phyloP scores from a whole-genome alignment of 345 rosid genomes.

The Turritis glabra region DNA sequence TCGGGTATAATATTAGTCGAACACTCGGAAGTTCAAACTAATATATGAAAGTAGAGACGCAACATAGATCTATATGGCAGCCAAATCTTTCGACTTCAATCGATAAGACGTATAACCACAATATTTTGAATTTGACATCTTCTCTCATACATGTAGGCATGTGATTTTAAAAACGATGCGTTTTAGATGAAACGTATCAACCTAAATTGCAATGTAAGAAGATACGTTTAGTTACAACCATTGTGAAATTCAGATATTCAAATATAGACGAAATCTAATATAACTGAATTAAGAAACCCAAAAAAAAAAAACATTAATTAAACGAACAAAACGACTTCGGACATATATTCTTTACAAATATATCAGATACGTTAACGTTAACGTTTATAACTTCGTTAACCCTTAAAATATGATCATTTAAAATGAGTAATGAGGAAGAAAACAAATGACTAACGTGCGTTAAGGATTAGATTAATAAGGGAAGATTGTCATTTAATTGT shows the following conservation, averaged over 20 bases:
- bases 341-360: conserved; percentile 17
- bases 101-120: conserved; percentile 15
- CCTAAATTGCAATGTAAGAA: conserved; percentile 1
- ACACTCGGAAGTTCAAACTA: not conserved
- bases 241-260: not conserved
- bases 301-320: not conserved
- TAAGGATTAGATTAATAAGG: not conserved
- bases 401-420: not conserved
- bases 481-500: not conserved
- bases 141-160: conserved; percentile 17
- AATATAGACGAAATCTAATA: not conserved
- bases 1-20: not conserved
- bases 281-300: not conserved
- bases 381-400: too few species aligned
- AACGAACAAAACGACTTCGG: not conserved
- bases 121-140: conserved; percentile 25
- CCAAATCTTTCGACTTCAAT: conserved; percentile 23
- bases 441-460: conserved; percentile 10
- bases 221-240: conserved; percentile 1
- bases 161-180: not conserved
- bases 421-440: not conserved
- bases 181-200: conserved; percentile 1
- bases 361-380: conserved; percentile 15
- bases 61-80: conserved; percentile 12
- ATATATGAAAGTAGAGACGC: conserved; percentile 9